Conservation (phyloP, 2,329 filamentous ascomycete species). For the Arthrobotrys sphaeroides region DNA sequence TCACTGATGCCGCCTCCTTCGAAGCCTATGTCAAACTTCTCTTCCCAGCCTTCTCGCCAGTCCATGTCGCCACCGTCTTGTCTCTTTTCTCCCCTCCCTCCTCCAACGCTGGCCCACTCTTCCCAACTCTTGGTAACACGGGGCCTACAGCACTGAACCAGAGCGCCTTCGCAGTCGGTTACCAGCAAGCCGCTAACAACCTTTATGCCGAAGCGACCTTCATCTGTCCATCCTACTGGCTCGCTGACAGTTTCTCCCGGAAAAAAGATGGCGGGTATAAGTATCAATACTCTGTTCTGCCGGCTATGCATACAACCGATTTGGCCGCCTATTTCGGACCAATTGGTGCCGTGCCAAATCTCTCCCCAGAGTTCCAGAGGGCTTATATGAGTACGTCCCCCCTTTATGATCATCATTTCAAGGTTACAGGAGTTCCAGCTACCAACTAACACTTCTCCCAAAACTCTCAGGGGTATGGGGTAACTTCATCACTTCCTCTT, state of each 20-base stretch:
- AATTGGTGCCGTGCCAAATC: slow-evolving; percentile 54
- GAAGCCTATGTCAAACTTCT: slow-evolving; percentile 15
- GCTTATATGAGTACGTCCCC: slow-evolving; percentile 63
- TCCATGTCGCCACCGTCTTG: not conserved
- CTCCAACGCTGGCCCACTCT: slow-evolving; percentile 58
- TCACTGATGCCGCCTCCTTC: not conserved
- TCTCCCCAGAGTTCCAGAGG: slow-evolving; percentile 59
- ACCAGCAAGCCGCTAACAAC: slow-evolving; percentile 67
- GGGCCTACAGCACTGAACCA: slow-evolving; percentile 66
- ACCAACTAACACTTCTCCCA: not conserved
- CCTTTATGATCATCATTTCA: not conserved
- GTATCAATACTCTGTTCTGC: slow-evolving; percentile 65
- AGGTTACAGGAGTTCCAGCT: no score
- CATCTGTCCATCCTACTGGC: slow-evolving; percentile 69
- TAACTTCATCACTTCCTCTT: slow-evolving; percentile 63
- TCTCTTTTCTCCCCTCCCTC: slow-evolving; percentile 49
- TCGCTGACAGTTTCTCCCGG: slow-evolving; percentile 64
- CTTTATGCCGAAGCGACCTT: slow-evolving; percentile 69
- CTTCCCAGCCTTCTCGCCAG: not conserved
- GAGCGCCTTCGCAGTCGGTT: slow-evolving; percentile 65
- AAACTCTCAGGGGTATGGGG: slow-evolving; percentile 59
- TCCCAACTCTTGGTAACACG: slow-evolving; percentile 61
- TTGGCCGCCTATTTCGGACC: slow-evolving; percentile 60
- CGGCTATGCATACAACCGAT: slow-evolving; percentile 62
- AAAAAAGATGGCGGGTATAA: slow-evolving; percentile 61